Percentiles rank a stretch among this genome's conserved stretches.
Evolutionary conservation across 306 rosid genomes (phyloP).

Genomic region (Cucumis cinereus): DNA sequence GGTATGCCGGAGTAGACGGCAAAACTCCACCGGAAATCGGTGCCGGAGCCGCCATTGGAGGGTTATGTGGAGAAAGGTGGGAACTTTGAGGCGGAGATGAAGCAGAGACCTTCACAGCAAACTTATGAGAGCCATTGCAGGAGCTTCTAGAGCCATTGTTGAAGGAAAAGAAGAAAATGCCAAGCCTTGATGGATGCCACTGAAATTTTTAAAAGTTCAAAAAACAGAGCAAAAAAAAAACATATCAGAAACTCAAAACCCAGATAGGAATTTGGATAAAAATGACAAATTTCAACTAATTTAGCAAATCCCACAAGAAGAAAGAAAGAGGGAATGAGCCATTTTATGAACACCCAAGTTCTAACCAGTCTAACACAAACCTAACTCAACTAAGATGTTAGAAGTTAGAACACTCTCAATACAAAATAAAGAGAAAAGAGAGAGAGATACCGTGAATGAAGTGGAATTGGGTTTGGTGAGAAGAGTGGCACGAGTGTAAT

Average conservation of each 20-base stretch:
- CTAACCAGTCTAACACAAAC: too few species aligned
- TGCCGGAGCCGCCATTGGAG: slow-evolving; percentile 45
- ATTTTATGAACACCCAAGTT: neutral
- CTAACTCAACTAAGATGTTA: too few species aligned
- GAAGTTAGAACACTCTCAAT: too few species aligned
- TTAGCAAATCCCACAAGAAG: neutral
- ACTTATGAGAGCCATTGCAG: slow-evolving; percentile 54
- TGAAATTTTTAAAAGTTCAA: slow-evolving; percentile 4
- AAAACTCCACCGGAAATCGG: slow-evolving; percentile 46
- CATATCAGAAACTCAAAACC: slow-evolving; percentile 4
- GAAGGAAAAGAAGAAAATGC: slow-evolving; percentile 80
- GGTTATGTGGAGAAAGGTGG: slow-evolving; percentile 22
- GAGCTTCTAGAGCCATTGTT: slow-evolving; percentile 41
- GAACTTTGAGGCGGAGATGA: slow-evolving; percentile 17
- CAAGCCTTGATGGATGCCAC: slow-evolving; percentile 95
- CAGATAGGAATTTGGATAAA: neutral
- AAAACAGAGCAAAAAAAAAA: neutral
- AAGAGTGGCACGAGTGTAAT: slow-evolving; percentile 64
- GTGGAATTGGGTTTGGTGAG: slow-evolving; percentile 46
- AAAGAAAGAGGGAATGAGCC: neutral
- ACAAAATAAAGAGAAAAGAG: neutral
- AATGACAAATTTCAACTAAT: neutral
- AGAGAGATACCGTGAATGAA: slow-evolving; percentile 37
- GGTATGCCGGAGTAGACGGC: slow-evolving; percentile 44
- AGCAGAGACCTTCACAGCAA: slow-evolving; percentile 48